Evolutionary conservation across 2,329 filamentous ascomycete genomes (phyloP), one percentile per base, ranked within the genome.

Genomic region (Xylariales sp.): DNA sequence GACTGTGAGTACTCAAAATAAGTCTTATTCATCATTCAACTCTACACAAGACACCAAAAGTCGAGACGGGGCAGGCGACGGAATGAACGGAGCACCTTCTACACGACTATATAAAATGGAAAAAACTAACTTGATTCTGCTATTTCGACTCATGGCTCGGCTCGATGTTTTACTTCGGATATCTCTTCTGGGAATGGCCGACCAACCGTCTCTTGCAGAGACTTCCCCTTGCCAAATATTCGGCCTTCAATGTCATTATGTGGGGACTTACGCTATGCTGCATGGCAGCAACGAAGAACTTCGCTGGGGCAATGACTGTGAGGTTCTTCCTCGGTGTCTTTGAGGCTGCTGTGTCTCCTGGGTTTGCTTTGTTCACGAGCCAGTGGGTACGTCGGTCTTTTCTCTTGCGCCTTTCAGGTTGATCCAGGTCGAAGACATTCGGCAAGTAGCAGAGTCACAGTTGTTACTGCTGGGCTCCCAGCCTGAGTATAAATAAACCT

Each of bases 201-300:
- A 84, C 80, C 1, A 82, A 74, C 52, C 71, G 76, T 10, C 68
- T 86, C 20, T 66, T 86, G 10, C 82, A 85, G 57, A 65, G 73
- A 1, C 60, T 85, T 2, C 82, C 82, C 0, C 59, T 85, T 5
- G 82, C 77, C 1, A 85, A 84, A 54, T 85, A 83, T 58, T 81
- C 75, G 2, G 78, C 77, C 0, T 69, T 74, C 46, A 83, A 79
- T 52, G 74, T 85, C 43, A 70, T 84, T 45, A 67, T 78, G 50
- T 84, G 81, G 81, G 81, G 81, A 1, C 44, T 60, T 4, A 51
- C 50, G 4, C 51, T 59, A 9, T 55, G 54, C 40, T 50, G 51
- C 32, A 38, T 52, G 35, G 62, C 65, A 4, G 61, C 63, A 1
- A 60, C 62, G 3, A 60, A 53, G n/a, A 58, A 62, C 44, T 66